Conservation (phyloP, 192 early-diverging fungal genomes). For the Rhizophagus clarus region DNA sequence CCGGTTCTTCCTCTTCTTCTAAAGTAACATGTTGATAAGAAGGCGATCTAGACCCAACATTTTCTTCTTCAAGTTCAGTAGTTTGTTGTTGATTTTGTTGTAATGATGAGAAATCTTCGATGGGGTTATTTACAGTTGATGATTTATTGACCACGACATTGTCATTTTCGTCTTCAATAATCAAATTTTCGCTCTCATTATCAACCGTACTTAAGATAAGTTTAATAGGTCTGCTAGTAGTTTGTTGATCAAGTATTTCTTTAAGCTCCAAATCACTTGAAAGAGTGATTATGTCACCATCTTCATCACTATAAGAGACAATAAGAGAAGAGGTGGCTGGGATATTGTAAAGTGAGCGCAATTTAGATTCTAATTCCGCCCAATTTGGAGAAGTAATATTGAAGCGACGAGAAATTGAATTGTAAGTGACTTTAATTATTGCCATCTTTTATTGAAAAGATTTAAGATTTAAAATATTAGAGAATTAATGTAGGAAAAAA, state of each 20-base stretch:
- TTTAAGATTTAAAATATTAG: no score
- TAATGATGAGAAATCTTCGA: background rate
- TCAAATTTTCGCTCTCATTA: background rate
- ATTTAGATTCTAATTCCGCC: background rate
- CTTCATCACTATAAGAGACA: conserved; percentile 19
- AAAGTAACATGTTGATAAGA: background rate
- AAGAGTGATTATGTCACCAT: conserved; percentile 21
- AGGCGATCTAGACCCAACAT: background rate
- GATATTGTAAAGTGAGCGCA: background rate
- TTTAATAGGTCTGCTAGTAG: background rate
- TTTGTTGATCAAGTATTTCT: conserved; percentile 1
- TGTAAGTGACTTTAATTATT: conserved; percentile 16
- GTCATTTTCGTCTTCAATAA: background rate
- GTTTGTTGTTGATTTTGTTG: background rate
- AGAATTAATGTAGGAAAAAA: background rate
- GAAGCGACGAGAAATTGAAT: conserved; percentile 6
- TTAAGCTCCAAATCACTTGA: conserved; percentile 18
- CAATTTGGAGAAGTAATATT: background rate
- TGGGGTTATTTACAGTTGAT: background rate
- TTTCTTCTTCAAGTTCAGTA: background rate
- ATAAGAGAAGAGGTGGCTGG: background rate
- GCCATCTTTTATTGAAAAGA: conserved; percentile 11
- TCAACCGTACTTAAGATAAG: background rate
- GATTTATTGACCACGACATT: background rate
- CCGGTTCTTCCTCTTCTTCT: background rate